Evolutionary conservation across 2,329 filamentous ascomycete genomes (phyloP).

Genomic region (Piedraia hortae): DNA sequence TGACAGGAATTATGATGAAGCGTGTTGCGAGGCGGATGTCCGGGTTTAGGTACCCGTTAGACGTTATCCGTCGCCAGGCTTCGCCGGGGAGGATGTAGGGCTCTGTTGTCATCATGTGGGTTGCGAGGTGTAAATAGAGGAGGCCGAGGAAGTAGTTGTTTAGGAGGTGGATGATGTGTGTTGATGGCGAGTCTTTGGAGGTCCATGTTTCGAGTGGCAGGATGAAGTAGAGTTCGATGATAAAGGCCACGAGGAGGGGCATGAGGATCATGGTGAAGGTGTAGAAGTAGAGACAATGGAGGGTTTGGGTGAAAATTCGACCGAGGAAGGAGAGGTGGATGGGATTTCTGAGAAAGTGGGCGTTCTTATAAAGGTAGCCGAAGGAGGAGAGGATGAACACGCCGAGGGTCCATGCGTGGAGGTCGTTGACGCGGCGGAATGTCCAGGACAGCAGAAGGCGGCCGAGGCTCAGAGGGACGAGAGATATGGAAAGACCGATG

Average conservation of each 20-base stretch:
- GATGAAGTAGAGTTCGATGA: slow-evolving; percentile 71
- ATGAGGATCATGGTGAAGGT: slow-evolving; percentile 48
- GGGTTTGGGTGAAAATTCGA: slow-evolving; percentile 10
- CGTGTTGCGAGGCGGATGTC: slow-evolving; percentile 56
- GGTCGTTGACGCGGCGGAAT: slow-evolving; percentile 60
- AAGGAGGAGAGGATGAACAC: slow-evolving; percentile 63
- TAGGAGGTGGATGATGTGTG: slow-evolving; percentile 57
- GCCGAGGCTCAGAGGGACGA: slow-evolving; percentile 65
- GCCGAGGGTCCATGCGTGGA: slow-evolving; percentile 85
- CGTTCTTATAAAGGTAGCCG: slow-evolving; percentile 34
- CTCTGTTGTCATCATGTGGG: slow-evolving; percentile 39
- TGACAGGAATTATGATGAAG: slow-evolving; percentile 55
- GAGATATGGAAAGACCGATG: slow-evolving; percentile 61
- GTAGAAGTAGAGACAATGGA: slow-evolving; percentile 47
- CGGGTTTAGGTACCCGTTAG: slow-evolving; percentile 48
- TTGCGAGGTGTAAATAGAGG: slow-evolving; percentile 59
- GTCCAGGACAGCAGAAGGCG: slow-evolving; percentile 48
- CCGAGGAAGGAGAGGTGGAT: slow-evolving; percentile 25
- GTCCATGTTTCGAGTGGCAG: slow-evolving; percentile 59
- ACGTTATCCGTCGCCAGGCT: slow-evolving; percentile 41
- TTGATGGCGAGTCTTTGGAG: slow-evolving; percentile 4
- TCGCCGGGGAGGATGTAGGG: slow-evolving; percentile 42
- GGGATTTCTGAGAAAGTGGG: too few species aligned
- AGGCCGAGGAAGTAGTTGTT: slow-evolving; percentile 88
- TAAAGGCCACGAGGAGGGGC: slow-evolving; percentile 48